These are phyloP conservation scores for Curvularia sp. DNA, from an alignment of 2,329 filamentous ascomycete genomes.

Conservation along the genomic window DNA sequence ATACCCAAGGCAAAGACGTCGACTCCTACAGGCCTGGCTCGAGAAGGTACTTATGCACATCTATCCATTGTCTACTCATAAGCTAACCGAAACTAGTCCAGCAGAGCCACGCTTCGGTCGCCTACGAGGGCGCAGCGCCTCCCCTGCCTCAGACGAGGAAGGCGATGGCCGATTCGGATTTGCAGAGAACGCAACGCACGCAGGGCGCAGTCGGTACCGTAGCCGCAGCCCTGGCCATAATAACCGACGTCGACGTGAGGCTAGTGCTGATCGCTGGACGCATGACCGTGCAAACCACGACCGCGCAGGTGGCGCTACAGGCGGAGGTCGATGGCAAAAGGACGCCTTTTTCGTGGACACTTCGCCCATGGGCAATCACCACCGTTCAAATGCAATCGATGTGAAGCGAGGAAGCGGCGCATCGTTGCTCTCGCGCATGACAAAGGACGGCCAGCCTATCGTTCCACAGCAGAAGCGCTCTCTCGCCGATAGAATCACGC, in stretches of 20 bases:
- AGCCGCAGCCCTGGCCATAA: slow-evolving; percentile 48
- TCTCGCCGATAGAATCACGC: slow-evolving; percentile 43
- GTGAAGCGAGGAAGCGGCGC: slow-evolving; percentile 28
- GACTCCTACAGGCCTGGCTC: slow-evolving; percentile 45
- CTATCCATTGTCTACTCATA: background rate
- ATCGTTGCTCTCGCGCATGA: slow-evolving; percentile 45
- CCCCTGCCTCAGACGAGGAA: slow-evolving; percentile 58
- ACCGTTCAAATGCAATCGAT: slow-evolving; percentile 54
- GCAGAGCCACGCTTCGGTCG: slow-evolving; percentile 54
- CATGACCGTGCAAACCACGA: slow-evolving; percentile 42
- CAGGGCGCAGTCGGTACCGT: slow-evolving; percentile 52
- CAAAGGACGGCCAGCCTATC: slow-evolving; percentile 44
- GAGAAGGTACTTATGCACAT: slow-evolving; percentile 27
- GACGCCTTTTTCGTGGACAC: slow-evolving; percentile 42
- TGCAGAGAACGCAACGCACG: slow-evolving; percentile 57
- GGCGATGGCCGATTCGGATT: slow-evolving; percentile 60
- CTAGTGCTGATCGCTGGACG: slow-evolving; percentile 40
- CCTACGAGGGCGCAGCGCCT: slow-evolving; percentile 67
- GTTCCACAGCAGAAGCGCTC: slow-evolving; percentile 32
- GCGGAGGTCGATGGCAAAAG: slow-evolving; percentile 38
- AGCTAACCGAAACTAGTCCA: slow-evolving; percentile 25
- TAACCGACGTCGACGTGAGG: slow-evolving; percentile 31
- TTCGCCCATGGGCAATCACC: slow-evolving; percentile 54
- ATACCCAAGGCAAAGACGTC: slow-evolving; percentile 29
- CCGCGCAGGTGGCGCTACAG: slow-evolving; percentile 21